Conservation (phyloP, 2,329 filamentous ascomycete species). For the Colletotrichum sublineola region DNA sequence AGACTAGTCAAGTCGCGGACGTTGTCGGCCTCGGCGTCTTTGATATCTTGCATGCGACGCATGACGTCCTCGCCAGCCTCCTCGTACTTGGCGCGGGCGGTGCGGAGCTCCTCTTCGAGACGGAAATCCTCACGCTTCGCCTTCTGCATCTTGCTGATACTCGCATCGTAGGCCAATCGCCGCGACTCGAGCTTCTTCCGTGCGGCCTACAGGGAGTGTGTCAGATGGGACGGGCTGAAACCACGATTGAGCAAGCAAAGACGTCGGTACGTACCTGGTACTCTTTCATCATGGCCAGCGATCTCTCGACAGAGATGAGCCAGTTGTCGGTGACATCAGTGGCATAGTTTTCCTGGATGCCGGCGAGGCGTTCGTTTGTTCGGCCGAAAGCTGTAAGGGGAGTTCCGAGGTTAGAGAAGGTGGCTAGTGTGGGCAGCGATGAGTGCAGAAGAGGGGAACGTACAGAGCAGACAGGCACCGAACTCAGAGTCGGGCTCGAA, state of each 20-base stretch:
- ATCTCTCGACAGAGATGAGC: conserved; percentile 92
- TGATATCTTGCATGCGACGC: conserved; percentile 95
- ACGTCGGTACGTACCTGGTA: conserved; percentile 78
- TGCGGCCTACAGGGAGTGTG: conserved; percentile 65
- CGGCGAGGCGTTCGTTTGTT: conserved; percentile 88
- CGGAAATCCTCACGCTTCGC: conserved; percentile 94
- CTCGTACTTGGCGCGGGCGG: conserved; percentile 95
- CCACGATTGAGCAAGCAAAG: conserved; percentile 19
- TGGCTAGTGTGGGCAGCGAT: conserved; percentile 5
- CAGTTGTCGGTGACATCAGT: conserved; percentile 83
- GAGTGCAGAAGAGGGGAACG: conserved; percentile 47
- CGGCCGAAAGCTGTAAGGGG: conserved; percentile 75
- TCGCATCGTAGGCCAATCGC: conserved; percentile 90
- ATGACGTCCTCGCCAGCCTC: conserved; percentile 93
- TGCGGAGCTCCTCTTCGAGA: conserved; percentile 90
- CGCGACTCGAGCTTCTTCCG: conserved; percentile 95
- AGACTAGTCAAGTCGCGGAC: conserved; percentile 84
- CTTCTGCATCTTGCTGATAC: conserved; percentile 90
- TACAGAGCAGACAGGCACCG: conserved; percentile 84
- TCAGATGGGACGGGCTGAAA: conserved; percentile 40
- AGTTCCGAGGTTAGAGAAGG: not conserved
- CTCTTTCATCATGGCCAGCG: conserved; percentile 95
- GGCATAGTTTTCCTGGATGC: conserved; percentile 87
- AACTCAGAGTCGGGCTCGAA: conserved; percentile 93
- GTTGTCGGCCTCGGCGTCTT: conserved; percentile 88